A percentile compares a stretch with the other conserved stretches of the same genome.
phyloP scores from a whole-genome alignment of 2,329 filamentous ascomycete genomes.

The Sarocladium strictum region DNA sequence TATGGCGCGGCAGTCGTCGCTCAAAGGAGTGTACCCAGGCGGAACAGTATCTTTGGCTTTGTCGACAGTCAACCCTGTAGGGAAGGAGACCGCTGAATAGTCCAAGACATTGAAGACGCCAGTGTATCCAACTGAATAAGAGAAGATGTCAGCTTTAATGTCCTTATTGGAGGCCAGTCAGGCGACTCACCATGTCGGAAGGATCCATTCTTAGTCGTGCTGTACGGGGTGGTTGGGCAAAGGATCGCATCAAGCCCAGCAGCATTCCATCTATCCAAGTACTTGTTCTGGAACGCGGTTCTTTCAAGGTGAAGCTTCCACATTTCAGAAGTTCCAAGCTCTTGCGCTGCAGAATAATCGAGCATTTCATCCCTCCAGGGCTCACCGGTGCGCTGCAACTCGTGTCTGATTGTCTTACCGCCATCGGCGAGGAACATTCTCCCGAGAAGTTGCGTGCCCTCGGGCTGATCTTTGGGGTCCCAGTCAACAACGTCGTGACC shows the following conservation, averaged over 20 bases:
- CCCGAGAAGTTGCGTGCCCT: conserved; percentile 30
- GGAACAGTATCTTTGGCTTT: conserved; percentile 29
- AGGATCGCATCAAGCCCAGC: conserved; percentile 56
- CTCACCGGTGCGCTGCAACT: conserved; percentile 36
- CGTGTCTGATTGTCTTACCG: conserved; percentile 30
- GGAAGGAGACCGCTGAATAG: conserved; percentile 41
- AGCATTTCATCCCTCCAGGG: conserved; percentile 34
- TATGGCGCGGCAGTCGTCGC: conserved; percentile 29
- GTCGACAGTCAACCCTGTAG: conserved; percentile 35
- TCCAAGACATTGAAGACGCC: conserved; percentile 45
- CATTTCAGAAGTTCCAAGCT: conserved; percentile 33
- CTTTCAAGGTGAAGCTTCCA: conserved; percentile 43
- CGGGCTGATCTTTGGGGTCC: conserved; percentile 23
- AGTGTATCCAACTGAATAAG: conserved; percentile 38
- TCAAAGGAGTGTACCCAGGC: conserved; percentile 26
- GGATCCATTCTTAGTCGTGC: conserved; percentile 33
- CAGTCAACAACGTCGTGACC: conserved; percentile 49
- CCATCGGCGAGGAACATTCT: conserved; percentile 46
- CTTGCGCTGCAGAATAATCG: conserved; percentile 24
- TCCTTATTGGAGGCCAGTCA: too few species aligned
- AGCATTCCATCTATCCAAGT: neutral
- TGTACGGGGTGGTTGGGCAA: conserved; percentile 38
- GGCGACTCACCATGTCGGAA: conserved; percentile 36
- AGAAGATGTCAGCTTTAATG: neutral
- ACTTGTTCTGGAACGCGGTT: conserved; percentile 34